These are phyloP conservation scores for Raffaelea ambrosiae DNA, from an alignment of 2,329 filamentous ascomycete species.

Conservation along the genomic window DNA sequence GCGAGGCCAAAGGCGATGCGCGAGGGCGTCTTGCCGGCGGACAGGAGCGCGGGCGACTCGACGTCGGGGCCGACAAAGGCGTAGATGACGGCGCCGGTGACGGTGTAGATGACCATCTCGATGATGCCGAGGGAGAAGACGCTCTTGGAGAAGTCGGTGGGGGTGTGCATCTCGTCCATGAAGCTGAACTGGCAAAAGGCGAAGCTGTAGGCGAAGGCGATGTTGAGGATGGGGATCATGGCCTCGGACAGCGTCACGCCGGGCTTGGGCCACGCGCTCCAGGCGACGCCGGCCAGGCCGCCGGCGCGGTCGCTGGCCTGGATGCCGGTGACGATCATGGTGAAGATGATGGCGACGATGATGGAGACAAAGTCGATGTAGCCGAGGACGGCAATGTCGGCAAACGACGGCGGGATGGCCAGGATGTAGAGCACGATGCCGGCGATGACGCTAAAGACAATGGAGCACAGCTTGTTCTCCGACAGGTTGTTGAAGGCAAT, in stretches of 20 bases:
- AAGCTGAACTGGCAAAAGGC: conserved; percentile 43
- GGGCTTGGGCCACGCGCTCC: conserved; percentile 29
- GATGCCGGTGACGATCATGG: conserved; percentile 5
- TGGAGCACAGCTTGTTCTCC: conserved; percentile 38
- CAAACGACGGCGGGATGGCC: conserved; percentile 38
- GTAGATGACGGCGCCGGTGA: conserved; percentile 6
- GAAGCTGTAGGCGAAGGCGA: conserved; percentile 61
- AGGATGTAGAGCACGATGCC: conserved; percentile 36
- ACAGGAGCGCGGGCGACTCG: conserved; percentile 58
- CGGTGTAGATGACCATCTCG: conserved; percentile 7
- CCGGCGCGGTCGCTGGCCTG: conserved; percentile 34
- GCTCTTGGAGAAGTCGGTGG: conserved; percentile 39
- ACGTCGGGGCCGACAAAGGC: conserved; percentile 42
- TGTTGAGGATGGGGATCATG: conserved; percentile 57
- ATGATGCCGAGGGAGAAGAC: conserved; percentile 53
- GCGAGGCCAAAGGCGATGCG: conserved; percentile 65
- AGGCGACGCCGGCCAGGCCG: conserved; percentile 26
- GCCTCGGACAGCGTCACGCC: conserved; percentile 41
- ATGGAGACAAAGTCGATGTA: conserved; percentile 46
- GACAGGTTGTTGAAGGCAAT: conserved; percentile 61
- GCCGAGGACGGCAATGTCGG: conserved; percentile 39
- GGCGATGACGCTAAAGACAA: conserved; percentile 36
- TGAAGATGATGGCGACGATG: conserved; percentile 3
- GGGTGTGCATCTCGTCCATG: conserved; percentile 46
- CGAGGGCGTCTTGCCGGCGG: conserved; percentile 47